A percentile compares a stretch with the other conserved stretches of the same genome.
These are phyloP conservation scores for Sporothrix dimorphospora DNA, from an alignment of 2,329 filamentous ascomycete genomes.

Conservation along the genomic window DNA sequence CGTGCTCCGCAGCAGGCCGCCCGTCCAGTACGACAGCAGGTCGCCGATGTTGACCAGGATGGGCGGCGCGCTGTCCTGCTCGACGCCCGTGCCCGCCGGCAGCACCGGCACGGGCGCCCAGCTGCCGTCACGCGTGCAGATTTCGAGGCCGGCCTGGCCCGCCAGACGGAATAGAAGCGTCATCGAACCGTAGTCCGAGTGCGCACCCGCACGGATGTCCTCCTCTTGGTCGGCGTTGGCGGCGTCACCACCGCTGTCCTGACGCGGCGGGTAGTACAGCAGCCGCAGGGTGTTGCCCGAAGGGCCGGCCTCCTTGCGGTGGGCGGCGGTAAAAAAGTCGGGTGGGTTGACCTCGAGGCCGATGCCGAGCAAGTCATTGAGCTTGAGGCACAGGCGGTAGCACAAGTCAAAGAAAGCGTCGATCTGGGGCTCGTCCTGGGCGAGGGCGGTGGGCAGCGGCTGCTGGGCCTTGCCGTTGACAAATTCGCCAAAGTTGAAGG, in stretches of 20 bases:
- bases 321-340: constrained; percentile 59
- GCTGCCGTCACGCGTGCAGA: constrained; percentile 60
- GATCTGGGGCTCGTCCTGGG: constrained; percentile 62
- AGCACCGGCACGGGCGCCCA: constrained; percentile 70
- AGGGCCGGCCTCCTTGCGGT: constrained; percentile 49
- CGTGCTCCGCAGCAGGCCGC: constrained; percentile 82
- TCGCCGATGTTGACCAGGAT: constrained; percentile 79
- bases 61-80: constrained; percentile 64
- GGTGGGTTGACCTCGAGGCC: constrained; percentile 65
- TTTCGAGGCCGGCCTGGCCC: constrained; percentile 84
- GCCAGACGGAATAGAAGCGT: constrained; percentile 83
- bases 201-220: constrained; percentile 85
- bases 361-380: constrained; percentile 76
- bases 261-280: constrained; percentile 70
- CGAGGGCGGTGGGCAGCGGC: constrained; percentile 69
- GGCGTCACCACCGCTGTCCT: constrained; percentile 40
- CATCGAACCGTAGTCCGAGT: constrained; percentile 80
- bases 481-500: constrained; percentile 90
- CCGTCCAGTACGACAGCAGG: constrained; percentile 83
- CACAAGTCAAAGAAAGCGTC: constrained; percentile 70
- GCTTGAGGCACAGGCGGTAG: constrained; percentile 69
- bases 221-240: constrained; percentile 45
- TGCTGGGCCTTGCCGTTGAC: constrained; percentile 70
- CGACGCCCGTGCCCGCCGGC: constrained; percentile 57
- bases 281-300: constrained; percentile 67